These are phyloP conservation scores for Cardamine resedifolia DNA, from an alignment of 345 rosid genomes.

Conservation along the genomic window DNA sequence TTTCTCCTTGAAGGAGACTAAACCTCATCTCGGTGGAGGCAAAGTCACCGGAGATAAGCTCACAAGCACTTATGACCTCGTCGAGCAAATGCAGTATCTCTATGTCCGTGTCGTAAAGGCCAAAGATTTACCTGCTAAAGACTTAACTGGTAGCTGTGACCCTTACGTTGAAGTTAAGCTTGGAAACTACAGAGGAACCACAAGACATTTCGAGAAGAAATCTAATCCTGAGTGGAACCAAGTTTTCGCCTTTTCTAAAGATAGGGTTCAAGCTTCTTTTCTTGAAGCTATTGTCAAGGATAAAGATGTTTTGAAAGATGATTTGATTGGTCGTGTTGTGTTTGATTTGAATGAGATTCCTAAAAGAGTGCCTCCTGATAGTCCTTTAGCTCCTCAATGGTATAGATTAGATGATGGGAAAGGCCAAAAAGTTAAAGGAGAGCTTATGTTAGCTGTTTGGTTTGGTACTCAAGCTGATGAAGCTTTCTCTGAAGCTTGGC, in stretches of 20 bases:
- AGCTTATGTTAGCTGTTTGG: conserved; percentile 95
- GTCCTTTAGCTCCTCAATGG: conserved; percentile 97
- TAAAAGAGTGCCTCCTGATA: conserved; percentile 85
- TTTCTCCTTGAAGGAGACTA: conserved; percentile 84
- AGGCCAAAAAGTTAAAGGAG: conserved; percentile 66
- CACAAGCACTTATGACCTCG: conserved; percentile 86
- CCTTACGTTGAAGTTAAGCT: conserved; percentile 88
- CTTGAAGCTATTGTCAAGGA: conserved; percentile 79
- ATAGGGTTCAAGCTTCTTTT: conserved; percentile 75
- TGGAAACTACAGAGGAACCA: conserved; percentile 82
- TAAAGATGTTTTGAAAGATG: conserved; percentile 72
- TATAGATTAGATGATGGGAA: conserved; percentile 74
- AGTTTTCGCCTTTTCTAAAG: conserved; percentile 89
- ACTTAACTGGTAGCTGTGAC: conserved; percentile 82
- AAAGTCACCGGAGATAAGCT: conserved; percentile 64
- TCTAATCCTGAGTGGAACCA: conserved; percentile 89
- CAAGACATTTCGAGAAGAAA: conserved; percentile 91
- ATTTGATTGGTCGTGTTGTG: conserved; percentile 62
- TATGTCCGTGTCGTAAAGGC: conserved; percentile 90
- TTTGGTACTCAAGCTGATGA: conserved; percentile 99
- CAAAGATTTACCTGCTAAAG: conserved; percentile 76
- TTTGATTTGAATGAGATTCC: conserved; percentile 88
- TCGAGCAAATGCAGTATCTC: conserved; percentile 96
- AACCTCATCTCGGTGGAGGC: conserved; percentile 78
- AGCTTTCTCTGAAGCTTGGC: conserved; percentile 96